Conservation (phyloP, 768 basidiomycete species). For the Tylopilus felleus region DNA sequence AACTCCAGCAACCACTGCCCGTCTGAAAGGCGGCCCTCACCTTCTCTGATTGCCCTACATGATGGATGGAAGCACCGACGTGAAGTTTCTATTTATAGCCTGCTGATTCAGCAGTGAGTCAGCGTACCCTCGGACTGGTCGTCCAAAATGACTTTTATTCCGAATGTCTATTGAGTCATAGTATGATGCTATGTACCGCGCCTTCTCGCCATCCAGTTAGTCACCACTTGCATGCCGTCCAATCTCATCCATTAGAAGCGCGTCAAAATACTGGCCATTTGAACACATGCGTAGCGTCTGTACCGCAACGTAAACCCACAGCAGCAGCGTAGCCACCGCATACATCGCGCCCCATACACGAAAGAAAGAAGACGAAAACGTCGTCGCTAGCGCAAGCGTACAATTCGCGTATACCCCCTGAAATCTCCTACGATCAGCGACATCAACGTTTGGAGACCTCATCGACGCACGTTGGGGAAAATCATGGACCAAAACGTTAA, state of each 20-base stretch:
- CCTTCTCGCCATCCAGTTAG: too few relatives aligned
- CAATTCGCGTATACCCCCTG: constrained; percentile 65
- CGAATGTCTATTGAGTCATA: background rate
- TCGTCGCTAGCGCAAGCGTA: constrained; percentile 48
- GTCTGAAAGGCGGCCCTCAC: too few relatives aligned
- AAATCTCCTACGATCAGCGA: too few relatives aligned
- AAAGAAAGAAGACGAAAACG: constrained; percentile 43
- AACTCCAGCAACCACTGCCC: background rate
- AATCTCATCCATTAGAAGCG: background rate
- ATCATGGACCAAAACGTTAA: constrained; percentile 65
- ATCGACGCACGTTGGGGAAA: constrained; percentile 58
- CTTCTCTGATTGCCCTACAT: too few relatives aligned
- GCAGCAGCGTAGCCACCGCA: constrained; percentile 27
- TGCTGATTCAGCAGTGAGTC: background rate
- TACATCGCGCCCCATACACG: too few relatives aligned
- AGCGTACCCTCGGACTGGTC: background rate
- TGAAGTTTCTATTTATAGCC: background rate
- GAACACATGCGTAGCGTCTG: constrained; percentile 31
- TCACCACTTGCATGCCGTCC: background rate
- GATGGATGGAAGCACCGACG: too few relatives aligned
- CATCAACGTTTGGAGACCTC: too few relatives aligned
- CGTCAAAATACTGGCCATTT: too few relatives aligned
- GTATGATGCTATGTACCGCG: background rate
- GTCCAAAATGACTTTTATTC: too few relatives aligned
- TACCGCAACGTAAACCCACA: constrained; percentile 50